Evolutionary conservation across 2,329 filamentous ascomycete species (phyloP), one percentile per base, ranked within the genome.

Genomic region (Mariannaea elegans): DNA sequence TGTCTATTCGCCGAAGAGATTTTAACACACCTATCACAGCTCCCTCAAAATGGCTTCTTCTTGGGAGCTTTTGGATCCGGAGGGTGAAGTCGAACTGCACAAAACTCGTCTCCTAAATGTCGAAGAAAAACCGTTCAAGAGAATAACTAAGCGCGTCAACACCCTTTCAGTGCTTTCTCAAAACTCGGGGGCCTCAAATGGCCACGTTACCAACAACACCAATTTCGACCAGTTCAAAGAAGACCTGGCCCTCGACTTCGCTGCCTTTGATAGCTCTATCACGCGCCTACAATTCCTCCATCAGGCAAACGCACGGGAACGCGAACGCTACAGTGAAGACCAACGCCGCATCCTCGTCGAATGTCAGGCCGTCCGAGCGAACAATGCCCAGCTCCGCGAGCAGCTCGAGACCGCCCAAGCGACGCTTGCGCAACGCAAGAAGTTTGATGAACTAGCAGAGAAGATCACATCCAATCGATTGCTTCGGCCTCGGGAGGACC

Each of bases 61-160:
- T 46, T 93, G 89, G 81, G 82, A 85, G 42, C 80, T 94, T 46
- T 81, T 96, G 47, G 89, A 93, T 55, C 90, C 91, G 67, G 83
- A 85, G 64, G 90, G 93, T 65, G 90, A 93, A 78, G 90, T 93
- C 75, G 89, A 93, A 64, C 88, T 97, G 34, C 94, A 97, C 81
- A 94, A 94, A 72, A 85, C 86, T 27, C 92, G 94, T 39, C 90
- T 97, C 4, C 85, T 97, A 34, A 91, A 92, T 64, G 90, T 97
- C 62, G 94, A 98, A 81, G 92, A 97, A 73, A 93, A 93, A 59
- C 93, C 93, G 1, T 97, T 97, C 81, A 92, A 92, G 75, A 90
- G 94, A 61, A 88, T 97, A 60, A 92, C 91, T 19, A 93, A 93
- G 77, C 90, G 91, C 29, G 86, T 98, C 8, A 83, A 92, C 5